phyloP scores from a whole-genome alignment of 2,329 filamentous ascomycete genomes.

The Stachybotrys chlorohalonatus region DNA sequence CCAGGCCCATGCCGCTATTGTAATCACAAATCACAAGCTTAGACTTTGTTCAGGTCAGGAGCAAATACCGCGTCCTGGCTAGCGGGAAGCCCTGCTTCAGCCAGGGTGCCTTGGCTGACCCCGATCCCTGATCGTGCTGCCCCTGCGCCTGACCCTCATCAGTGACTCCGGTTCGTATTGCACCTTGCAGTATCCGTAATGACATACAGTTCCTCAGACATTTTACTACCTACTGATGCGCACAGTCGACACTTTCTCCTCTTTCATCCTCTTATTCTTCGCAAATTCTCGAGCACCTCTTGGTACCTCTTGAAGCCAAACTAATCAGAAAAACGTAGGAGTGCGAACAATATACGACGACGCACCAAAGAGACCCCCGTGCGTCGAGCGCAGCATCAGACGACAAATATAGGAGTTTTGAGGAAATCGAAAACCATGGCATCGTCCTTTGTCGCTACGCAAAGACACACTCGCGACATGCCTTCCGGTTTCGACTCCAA shows the following conservation, averaged over 20 bases:
- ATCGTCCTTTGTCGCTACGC: not conserved
- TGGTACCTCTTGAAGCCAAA: no score
- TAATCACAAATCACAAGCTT: not conserved
- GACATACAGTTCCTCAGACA: no score
- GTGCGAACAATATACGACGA: not conserved
- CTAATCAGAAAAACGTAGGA: no score
- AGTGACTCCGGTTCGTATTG: no score
- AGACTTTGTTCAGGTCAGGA: not conserved
- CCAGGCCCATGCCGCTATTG: not conserved
- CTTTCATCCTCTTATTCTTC: no score
- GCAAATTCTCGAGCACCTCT: no score
- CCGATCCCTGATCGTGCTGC: not conserved
- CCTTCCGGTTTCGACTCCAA: not conserved
- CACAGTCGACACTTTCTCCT: no score
- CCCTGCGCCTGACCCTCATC: no score
- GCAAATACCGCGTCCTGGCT: not conserved
- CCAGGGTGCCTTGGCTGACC: not conserved
- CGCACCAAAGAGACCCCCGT: not conserved
- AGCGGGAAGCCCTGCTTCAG: not conserved
- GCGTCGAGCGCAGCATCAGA: not conserved
- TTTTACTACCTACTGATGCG: no score
- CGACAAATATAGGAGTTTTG: not conserved
- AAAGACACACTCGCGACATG: not conserved
- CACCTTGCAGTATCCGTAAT: no score
- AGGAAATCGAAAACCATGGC: not conserved